Percentiles rank a stretch among this genome's conserved stretches.
These are phyloP conservation scores for Alternaria dauci DNA, from an alignment of 2,329 filamentous ascomycete species.

Conservation along the genomic window DNA sequence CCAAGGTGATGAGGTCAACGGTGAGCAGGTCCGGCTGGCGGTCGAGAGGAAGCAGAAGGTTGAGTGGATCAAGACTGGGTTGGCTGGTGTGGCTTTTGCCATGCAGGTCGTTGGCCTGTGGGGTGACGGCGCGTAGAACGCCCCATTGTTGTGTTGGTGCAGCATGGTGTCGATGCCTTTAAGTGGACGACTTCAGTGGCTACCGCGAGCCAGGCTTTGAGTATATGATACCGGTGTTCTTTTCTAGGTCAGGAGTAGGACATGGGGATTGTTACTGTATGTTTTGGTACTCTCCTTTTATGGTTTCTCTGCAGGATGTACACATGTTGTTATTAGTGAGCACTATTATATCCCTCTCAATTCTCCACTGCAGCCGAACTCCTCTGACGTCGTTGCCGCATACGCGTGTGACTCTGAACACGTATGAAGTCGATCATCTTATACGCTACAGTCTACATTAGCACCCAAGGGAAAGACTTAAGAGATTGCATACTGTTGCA, in stretches of 20 bases:
- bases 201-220: slow-evolving; percentile 11
- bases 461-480: too few relatives aligned
- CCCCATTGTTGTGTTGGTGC: neutral
- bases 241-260: slow-evolving; percentile 54
- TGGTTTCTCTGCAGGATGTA: neutral
- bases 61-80: slow-evolving; percentile 54
- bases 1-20: slow-evolving; percentile 57
- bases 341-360: slow-evolving; percentile 10
- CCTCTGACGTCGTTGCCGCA: neutral
- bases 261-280: slow-evolving; percentile 47
- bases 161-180: too few relatives aligned
- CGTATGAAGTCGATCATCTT: too few relatives aligned
- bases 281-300: slow-evolving; percentile 1
- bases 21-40: slow-evolving; percentile 58
- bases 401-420: neutral
- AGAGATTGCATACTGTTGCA: too few relatives aligned
- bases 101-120: slow-evolving; percentile 60
- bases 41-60: slow-evolving; percentile 54
- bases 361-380: neutral
- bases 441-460: too few relatives aligned
- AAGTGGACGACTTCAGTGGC: neutral
- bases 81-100: slow-evolving; percentile 56
- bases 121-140: slow-evolving; percentile 53
- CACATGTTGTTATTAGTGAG: slow-evolving; percentile 4
- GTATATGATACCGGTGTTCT: slow-evolving; percentile 54